Conservation (phyloP, 2,329 filamentous ascomycete genomes). For the Dothideomycetidae sp. region DNA sequence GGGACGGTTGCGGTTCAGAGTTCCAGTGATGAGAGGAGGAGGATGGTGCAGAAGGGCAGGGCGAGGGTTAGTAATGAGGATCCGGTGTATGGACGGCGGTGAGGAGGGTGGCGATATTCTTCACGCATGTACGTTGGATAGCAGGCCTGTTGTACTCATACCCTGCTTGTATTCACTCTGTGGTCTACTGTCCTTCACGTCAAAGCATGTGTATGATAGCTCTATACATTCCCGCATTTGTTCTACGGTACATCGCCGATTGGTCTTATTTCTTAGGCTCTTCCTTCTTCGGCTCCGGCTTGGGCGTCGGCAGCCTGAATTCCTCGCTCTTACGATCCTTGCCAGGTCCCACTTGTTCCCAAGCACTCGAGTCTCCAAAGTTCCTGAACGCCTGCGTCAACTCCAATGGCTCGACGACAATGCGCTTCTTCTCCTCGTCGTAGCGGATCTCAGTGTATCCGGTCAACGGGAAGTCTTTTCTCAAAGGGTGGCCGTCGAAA, state of each 20-base stretch:
- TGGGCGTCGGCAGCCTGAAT: constrained; percentile 90
- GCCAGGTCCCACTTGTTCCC: constrained; percentile 58
- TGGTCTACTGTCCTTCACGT: no score
- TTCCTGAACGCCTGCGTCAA: constrained; percentile 97
- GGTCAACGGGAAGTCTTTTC: constrained; percentile 96
- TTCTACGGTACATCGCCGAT: no score
- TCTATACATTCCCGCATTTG: background rate
- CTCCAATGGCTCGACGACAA: constrained; percentile 94
- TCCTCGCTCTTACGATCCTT: constrained; percentile 63
- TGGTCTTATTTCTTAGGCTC: constrained; percentile 87
- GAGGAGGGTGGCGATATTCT: no score
- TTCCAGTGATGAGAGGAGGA: constrained; percentile 9
- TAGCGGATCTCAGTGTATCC: constrained; percentile 97
- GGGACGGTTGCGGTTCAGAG: constrained; percentile 1
- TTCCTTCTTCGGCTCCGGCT: constrained; percentile 84
- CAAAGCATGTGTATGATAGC: no score
- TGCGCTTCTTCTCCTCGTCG: constrained; percentile 99
- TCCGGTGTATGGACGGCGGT: constrained; percentile 24
- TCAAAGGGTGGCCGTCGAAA: constrained; percentile 90
- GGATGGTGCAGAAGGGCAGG: constrained; percentile 13
- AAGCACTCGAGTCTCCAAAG: constrained; percentile 53
- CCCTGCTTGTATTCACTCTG: no score
- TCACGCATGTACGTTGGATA: no score
- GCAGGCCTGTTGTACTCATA: no score
- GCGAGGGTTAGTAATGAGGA: constrained; percentile 18